Evolutionary conservation across 1,139 yeast species (phyloP).

Genomic region (Kurtzmaniella natalensis): DNA sequence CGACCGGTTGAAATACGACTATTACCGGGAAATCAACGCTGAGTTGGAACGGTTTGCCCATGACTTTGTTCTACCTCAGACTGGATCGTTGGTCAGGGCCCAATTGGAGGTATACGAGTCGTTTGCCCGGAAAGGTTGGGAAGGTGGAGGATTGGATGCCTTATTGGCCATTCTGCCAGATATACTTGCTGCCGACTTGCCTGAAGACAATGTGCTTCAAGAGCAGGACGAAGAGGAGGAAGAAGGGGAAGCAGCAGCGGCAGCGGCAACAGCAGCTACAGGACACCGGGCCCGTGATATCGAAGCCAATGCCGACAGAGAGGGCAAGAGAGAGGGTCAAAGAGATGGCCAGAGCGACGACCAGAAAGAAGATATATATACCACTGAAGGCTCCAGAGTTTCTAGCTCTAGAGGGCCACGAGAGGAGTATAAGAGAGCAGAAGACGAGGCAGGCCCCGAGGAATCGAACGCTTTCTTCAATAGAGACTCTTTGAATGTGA

Average conservation of each 20-base stretch:
- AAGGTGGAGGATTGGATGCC: conserved; percentile 80
- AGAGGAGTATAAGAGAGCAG: too few relatives aligned
- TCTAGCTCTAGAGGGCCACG: too few relatives aligned
- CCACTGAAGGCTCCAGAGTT: too few relatives aligned
- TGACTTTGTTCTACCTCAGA: conserved; percentile 44
- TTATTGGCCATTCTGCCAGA: conserved; percentile 53
- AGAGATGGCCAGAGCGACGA: too few relatives aligned
- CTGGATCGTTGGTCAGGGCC: conserved; percentile 69
- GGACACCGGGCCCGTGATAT: too few relatives aligned
- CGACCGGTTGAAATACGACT: conserved; percentile 70
- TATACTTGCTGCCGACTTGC: conserved; percentile 34
- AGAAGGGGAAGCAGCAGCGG: conserved; percentile 5
- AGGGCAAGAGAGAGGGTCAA: too few relatives aligned
- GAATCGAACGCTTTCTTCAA: too few relatives aligned
- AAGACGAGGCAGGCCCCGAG: not conserved
- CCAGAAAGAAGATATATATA: too few relatives aligned
- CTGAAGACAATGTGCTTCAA: conserved; percentile 6
- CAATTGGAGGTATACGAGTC: conserved; percentile 80
- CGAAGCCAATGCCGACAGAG: too few relatives aligned
- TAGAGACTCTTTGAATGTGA: too few relatives aligned
- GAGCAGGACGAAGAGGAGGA: conserved; percentile 6
- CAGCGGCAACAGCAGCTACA: too few relatives aligned
- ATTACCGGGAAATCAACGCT: conserved; percentile 61
- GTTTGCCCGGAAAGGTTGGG: conserved; percentile 80
- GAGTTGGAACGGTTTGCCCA: conserved; percentile 42